Conservation (phyloP, 345 rosid genomes). For the Aurinia saxatilis region DNA sequence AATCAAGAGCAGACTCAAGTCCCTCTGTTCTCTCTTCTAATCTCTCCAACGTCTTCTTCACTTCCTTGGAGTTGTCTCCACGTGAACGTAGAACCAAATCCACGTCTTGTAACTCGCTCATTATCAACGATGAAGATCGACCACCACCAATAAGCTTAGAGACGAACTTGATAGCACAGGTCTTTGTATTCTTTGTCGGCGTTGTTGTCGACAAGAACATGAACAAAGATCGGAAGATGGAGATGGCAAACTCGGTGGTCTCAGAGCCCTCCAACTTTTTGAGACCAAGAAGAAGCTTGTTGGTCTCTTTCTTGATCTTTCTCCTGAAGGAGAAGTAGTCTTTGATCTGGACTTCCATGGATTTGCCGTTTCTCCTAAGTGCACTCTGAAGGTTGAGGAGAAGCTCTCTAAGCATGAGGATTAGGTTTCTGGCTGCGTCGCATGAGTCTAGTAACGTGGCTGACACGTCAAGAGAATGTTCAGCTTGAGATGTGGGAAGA, state of each 20-base stretch:
- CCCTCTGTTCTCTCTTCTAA: slow-evolving; percentile 31
- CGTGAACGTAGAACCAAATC: slow-evolving; percentile 29
- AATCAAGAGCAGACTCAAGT: slow-evolving; percentile 42
- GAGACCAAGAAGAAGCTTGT: slow-evolving; percentile 34
- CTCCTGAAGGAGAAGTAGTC: slow-evolving; percentile 53
- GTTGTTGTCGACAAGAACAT: slow-evolving; percentile 32
- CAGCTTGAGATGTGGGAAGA: slow-evolving; percentile 29
- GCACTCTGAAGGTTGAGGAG: slow-evolving; percentile 42
- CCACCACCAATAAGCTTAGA: slow-evolving; percentile 29
- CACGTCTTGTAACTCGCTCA: slow-evolving; percentile 34
- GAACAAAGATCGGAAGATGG: slow-evolving; percentile 36
- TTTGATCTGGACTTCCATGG: slow-evolving; percentile 31
- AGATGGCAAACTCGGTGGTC: neutral
- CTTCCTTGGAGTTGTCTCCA: slow-evolving; percentile 7
- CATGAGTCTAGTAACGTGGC: slow-evolving; percentile 40
- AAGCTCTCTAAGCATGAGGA: slow-evolving; percentile 33
- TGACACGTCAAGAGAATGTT: slow-evolving; percentile 39
- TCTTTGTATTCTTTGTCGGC: slow-evolving; percentile 8
- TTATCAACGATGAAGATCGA: slow-evolving; percentile 8
- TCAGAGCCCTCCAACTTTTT: slow-evolving; percentile 31
- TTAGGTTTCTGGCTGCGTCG: slow-evolving; percentile 29
- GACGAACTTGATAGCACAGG: slow-evolving; percentile 40
- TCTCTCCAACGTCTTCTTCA: slow-evolving; percentile 25
- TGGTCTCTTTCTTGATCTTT: slow-evolving; percentile 41
- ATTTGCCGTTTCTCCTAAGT: slow-evolving; percentile 37